Conservation (phyloP, 2,329 filamentous ascomycete genomes). For the Ophiostoma quercus region DNA sequence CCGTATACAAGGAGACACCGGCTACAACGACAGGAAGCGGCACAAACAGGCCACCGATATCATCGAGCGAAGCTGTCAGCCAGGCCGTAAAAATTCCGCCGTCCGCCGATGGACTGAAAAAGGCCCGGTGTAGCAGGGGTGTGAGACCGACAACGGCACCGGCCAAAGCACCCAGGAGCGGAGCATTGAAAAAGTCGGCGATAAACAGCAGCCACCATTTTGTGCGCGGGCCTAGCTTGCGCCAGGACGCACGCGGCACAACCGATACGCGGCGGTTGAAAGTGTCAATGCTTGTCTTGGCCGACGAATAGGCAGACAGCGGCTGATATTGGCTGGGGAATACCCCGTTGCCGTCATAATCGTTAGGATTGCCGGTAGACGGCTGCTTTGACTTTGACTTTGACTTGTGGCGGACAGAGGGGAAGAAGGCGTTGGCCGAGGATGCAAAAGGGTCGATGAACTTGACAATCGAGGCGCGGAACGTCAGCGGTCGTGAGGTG, state of each 20-base stretch:
- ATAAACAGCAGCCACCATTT: constrained; percentile 37
- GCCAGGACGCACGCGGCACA: constrained; percentile 32
- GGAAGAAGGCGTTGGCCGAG: constrained; percentile 33
- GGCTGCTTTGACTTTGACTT: neutral
- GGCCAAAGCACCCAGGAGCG: constrained; percentile 54
- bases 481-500: neutral
- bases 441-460: constrained; percentile 26
- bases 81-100: constrained; percentile 63
- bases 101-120: constrained; percentile 53
- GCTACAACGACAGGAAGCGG: constrained; percentile 61
- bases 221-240: constrained; percentile 29
- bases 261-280: constrained; percentile 30
- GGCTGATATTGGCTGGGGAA: neutral
- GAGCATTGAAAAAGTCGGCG: constrained; percentile 54
- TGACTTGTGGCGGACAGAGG: constrained; percentile 27
- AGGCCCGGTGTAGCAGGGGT: constrained; percentile 54
- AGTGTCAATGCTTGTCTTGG: neutral
- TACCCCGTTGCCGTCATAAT: neutral
- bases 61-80: constrained; percentile 57
- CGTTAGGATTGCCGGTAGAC: neutral
- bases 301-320: neutral
- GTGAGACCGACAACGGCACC: constrained; percentile 57
- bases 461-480: constrained; percentile 18
- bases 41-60: constrained; percentile 59
- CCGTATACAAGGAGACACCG: constrained; percentile 58